phyloP scores from a whole-genome alignment of 768 basidiomycete genomes.

The Tulasnella sp. region DNA sequence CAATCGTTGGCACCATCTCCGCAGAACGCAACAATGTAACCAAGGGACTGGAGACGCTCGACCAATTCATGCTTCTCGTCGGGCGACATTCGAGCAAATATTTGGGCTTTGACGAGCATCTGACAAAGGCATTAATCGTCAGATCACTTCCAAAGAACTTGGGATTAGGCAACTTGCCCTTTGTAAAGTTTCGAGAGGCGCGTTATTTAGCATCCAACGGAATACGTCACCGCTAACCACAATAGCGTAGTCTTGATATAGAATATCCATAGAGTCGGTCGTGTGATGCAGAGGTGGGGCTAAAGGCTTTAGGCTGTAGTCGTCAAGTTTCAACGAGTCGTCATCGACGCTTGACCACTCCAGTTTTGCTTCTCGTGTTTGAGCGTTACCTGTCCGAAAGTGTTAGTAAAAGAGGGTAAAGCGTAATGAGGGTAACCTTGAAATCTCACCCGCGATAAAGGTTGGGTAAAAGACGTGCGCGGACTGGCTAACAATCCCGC shows the following conservation, averaged over 20 bases:
- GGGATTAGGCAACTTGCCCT: constrained; percentile 42
- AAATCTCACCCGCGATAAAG: constrained; percentile 54
- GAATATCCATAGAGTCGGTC: constrained; percentile 57
- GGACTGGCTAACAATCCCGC: constrained; percentile 74
- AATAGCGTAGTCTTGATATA: constrained; percentile 79
- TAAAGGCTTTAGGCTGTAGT: constrained; percentile 76
- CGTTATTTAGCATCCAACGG: constrained; percentile 95
- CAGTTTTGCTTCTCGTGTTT: constrained; percentile 40
- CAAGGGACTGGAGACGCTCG: constrained; percentile 82
- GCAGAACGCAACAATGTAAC: constrained; percentile 96
- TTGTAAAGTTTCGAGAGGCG: constrained; percentile 86
- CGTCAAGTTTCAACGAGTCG: constrained; percentile 67
- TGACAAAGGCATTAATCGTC: constrained; percentile 24
- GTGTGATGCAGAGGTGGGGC: constrained; percentile 58
- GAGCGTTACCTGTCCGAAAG: constrained; percentile 21
- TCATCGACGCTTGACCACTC: constrained; percentile 94
- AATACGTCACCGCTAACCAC: constrained; percentile 93
- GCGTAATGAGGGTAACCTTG: neutral
- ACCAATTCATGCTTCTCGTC: constrained; percentile 99
- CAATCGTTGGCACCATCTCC: constrained; percentile 99
- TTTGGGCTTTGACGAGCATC: constrained; percentile 96
- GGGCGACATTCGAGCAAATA: constrained; percentile 98
- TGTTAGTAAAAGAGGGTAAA: neutral
- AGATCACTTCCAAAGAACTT: neutral
- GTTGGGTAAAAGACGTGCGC: constrained; percentile 79